Evolutionary conservation across 192 early-diverging fungal species (phyloP).

Genomic region (Phycomyces nitens): DNA sequence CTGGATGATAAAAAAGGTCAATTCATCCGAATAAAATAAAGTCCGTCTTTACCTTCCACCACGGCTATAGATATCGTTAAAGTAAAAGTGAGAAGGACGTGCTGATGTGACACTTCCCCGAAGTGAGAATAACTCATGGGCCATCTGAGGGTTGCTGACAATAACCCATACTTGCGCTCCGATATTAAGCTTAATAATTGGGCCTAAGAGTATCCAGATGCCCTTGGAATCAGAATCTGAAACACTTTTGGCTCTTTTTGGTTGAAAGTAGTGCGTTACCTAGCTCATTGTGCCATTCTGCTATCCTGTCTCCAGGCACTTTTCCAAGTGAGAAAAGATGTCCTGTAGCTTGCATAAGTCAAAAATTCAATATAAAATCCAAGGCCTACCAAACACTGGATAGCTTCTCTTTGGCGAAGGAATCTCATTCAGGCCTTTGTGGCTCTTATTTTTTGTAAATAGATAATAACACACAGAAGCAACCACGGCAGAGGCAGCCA

Average conservation of each 20-base stretch:
- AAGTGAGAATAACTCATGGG: constrained; percentile 1
- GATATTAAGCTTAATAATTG: constrained; percentile 1
- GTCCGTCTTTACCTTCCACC: neutral
- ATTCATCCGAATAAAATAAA: neutral
- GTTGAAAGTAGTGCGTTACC: no score
- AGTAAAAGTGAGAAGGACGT: neutral
- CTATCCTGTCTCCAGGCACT: neutral
- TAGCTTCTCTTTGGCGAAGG: constrained; percentile 4
- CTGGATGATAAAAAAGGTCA: neutral
- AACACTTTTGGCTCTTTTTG: no score
- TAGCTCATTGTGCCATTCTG: constrained; percentile 2
- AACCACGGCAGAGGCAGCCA: no score
- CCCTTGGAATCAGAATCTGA: no score
- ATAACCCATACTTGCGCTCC: neutral
- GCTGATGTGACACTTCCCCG: constrained; percentile 1
- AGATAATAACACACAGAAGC: neutral
- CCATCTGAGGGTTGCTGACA: constrained; percentile 1
- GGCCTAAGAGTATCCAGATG: neutral
- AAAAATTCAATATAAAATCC: neutral
- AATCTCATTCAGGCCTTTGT: neutral
- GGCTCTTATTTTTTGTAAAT: neutral
- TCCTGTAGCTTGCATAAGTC: neutral
- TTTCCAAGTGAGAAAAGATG: constrained; percentile 8
- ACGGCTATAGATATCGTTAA: neutral
- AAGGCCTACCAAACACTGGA: constrained; percentile 9